Evolutionary conservation across 257 asterid species (phyloP), one percentile per base, ranked within the genome.

Genomic region (Plantago ovata): DNA sequence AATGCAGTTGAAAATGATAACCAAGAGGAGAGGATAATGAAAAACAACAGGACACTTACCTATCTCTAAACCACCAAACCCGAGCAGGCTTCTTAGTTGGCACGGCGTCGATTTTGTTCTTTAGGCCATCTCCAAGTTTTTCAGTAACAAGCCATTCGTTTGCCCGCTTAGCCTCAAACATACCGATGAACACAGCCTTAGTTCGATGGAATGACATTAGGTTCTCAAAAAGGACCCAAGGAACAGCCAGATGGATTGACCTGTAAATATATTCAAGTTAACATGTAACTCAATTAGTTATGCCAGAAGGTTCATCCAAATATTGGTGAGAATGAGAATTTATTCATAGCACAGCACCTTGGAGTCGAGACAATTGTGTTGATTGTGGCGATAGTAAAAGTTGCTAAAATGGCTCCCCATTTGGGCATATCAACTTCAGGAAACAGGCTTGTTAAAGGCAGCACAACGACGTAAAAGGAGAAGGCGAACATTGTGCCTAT

Each of bases 401-500:
- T 20, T 0, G 96, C 76, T 65, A 36, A 88, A 61, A 92, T 80
- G 63, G 94, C 91, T 23, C 93, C 94, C 93, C 93, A 79, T 62
- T 79, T 73, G 0, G 93, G 87, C 59, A 83, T 75, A 19, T 83
- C 60, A 3, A 85, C 86, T 67, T 85, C 95, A 1, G 92, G 92
- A 13, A 83, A 69, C 3, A 85, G 52, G 53, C 79, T 78, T 6
- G 89, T 75, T 22, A 81, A 55, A 0, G 95, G 93, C 21, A 86
- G 63, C 7, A 86, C 78, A 15, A 86, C 72, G 1, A 92, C 84
- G 23, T 78, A 83, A 38, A 81, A 86, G 76, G 77, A 77, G 78
- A 92, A 92, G 0, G 96, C 84, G 73, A 87, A 81, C 86, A 80
- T 75, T 0, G 66, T 92, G 96, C 39, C 98, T 10, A 92, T 80